A percentile compares a stretch with the other conserved stretches of the same genome.
These are phyloP conservation scores for Verticillium zaregamsianum DNA, from an alignment of 2,329 filamentous ascomycete species.

Conservation along the genomic window DNA sequence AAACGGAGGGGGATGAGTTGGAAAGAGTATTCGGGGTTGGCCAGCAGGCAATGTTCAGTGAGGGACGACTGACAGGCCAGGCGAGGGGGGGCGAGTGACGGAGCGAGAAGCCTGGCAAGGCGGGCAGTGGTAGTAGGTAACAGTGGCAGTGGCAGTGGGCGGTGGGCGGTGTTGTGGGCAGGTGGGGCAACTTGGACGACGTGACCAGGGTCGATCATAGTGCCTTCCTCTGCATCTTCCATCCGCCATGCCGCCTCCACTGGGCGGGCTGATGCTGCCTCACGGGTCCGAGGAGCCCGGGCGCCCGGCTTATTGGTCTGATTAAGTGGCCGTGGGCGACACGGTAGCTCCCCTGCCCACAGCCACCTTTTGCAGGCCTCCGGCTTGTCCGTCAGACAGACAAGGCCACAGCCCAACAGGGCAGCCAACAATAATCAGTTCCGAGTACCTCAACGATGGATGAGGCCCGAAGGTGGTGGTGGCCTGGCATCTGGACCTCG, in stretches of 20 bases:
- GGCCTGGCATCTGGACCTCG: neutral
- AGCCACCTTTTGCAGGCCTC: neutral
- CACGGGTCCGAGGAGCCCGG: neutral
- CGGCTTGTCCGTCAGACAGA: neutral
- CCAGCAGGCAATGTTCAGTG: neutral
- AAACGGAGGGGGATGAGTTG: neutral
- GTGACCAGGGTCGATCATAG: neutral
- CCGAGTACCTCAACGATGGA: too few species aligned
- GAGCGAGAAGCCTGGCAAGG: neutral
- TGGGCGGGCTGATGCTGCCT: neutral
- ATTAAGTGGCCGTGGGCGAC: neutral
- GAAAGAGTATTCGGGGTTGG: neutral
- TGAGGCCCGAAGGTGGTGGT: too few species aligned
- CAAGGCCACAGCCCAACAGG: neutral
- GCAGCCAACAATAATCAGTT: too few species aligned
- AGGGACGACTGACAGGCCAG: neutral
- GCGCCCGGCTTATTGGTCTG: neutral
- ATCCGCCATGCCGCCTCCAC: neutral
- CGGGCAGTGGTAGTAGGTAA: neutral
- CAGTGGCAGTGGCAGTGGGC: neutral
- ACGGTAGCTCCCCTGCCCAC: neutral
- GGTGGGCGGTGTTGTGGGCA: neutral
- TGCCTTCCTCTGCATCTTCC: too few species aligned
- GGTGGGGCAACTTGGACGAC: neutral
- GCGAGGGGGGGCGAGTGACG: neutral